Conservation (phyloP, 2,329 filamentous ascomycete species). For the Helminthosporium solani region DNA sequence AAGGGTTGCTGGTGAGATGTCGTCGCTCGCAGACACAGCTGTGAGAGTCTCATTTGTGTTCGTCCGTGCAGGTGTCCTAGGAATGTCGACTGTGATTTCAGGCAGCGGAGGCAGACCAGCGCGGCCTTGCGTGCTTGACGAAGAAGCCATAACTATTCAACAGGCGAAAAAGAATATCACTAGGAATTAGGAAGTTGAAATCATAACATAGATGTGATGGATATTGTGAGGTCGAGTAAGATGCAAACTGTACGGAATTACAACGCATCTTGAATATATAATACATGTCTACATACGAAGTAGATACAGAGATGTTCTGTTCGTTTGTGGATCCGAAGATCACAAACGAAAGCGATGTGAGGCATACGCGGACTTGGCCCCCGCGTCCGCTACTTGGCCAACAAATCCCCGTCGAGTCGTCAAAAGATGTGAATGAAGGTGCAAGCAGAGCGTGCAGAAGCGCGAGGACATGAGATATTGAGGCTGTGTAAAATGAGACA, state of each 20-base stretch:
- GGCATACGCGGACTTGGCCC: constrained; percentile 14
- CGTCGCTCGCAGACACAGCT: constrained; percentile 13
- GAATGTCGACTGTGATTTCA: constrained; percentile 28
- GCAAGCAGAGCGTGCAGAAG: not conserved
- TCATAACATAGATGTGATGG: not conserved
- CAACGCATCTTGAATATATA: constrained; percentile 14
- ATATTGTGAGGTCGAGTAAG: constrained; percentile 1
- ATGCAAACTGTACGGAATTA: not conserved
- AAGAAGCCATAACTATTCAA: constrained; percentile 28
- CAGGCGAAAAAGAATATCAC: constrained; percentile 12
- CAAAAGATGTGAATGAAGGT: not conserved
- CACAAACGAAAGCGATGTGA: not conserved
- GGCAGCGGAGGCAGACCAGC: constrained; percentile 23
- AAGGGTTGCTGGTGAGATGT: constrained; percentile 24
- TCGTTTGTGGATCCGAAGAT: constrained; percentile 9
- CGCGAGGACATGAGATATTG: constrained; percentile 6
- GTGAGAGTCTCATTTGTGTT: constrained; percentile 24
- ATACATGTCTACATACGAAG: constrained; percentile 11
- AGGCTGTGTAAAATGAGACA: constrained; percentile 21
- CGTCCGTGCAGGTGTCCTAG: constrained; percentile 18
- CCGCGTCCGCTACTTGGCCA: constrained; percentile 18
- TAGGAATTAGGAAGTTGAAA: constrained; percentile 8
- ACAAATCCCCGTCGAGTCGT: not conserved
- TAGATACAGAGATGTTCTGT: constrained; percentile 8
- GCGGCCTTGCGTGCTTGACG: constrained; percentile 15